Evolutionary conservation across 257 asterid genomes (phyloP).

Genomic region (Solanum habrochaites): DNA sequence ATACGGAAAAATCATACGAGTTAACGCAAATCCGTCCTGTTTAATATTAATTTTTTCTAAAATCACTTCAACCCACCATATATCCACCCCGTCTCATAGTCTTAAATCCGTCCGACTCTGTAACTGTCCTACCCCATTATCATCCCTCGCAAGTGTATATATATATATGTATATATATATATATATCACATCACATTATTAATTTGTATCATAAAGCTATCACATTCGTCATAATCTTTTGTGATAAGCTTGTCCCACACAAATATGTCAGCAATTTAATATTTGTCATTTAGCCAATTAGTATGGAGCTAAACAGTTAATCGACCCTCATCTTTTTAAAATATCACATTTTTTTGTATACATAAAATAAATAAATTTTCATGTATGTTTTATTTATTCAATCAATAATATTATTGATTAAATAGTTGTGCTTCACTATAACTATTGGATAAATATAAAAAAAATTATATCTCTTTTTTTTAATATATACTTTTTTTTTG

Average conservation of each 20-base stretch:
- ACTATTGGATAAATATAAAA: no score
- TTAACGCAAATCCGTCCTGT: rapidly evolving
- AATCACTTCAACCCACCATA: no score
- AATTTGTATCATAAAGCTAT: neutral
- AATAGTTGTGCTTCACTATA: neutral
- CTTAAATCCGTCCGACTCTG: no score
- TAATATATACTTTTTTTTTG: neutral
- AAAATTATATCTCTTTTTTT: neutral
- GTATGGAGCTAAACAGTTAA: no score
- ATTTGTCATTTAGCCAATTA: neutral
- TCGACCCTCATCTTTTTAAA: neutral
- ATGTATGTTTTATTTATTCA: neutral
- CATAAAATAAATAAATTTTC: neutral
- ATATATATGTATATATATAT: no score
- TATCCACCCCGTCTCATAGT: no score
- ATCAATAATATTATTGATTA: neutral
- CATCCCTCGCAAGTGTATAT: no score
- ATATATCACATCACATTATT: neutral
- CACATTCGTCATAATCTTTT: neutral
- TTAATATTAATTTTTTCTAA: no score
- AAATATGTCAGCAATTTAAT: neutral
- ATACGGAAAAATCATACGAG: no score
- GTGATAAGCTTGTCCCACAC: neutral
- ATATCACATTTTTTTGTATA: neutral
- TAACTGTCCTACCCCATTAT: no score